A percentile compares a stretch with the other conserved stretches of the same genome.
These are phyloP conservation scores for Plicaturopsis crispa DNA, from an alignment of 768 basidiomycete genomes.

Conservation along the genomic window DNA sequence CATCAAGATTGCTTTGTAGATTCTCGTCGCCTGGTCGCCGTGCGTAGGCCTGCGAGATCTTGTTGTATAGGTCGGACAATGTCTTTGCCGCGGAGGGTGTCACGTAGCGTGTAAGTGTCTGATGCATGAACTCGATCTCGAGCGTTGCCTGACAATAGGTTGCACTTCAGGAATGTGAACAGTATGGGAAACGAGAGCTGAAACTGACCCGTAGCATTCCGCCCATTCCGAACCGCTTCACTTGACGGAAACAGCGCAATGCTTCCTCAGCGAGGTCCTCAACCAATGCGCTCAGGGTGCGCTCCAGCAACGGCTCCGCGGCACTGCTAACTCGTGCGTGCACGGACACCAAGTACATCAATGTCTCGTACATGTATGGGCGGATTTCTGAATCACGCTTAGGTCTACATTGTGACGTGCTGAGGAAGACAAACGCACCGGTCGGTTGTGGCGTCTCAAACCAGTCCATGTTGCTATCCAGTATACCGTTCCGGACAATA, in stretches of 20 bases:
- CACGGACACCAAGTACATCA: conserved; percentile 84
- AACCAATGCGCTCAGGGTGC: conserved; percentile 75
- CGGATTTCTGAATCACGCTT: conserved; percentile 61
- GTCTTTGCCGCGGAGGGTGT: conserved; percentile 73
- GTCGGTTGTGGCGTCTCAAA: conserved; percentile 88
- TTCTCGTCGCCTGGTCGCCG: conserved; percentile 81
- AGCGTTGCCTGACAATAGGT: conserved; percentile 71
- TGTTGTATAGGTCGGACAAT: conserved; percentile 88
- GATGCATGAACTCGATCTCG: conserved; percentile 98
- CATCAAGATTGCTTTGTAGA: conserved; percentile 80
- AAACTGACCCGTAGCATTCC: conserved; percentile 88
- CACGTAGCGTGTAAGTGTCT: conserved; percentile 86
- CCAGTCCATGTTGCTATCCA: conserved; percentile 85
- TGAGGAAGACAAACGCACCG: conserved; percentile 38
- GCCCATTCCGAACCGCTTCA: conserved; percentile 93
- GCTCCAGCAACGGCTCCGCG: conserved; percentile 72
- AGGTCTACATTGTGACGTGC: conserved; percentile 7
- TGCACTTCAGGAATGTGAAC: conserved; percentile 5
- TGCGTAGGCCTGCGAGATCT: conserved; percentile 89
- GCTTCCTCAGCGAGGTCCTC: conserved; percentile 81
- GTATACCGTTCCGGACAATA: conserved; percentile 73
- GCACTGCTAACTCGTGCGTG: conserved; percentile 86
- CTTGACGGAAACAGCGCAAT: conserved; percentile 77
- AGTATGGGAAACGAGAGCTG: not conserved
- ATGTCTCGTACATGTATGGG: conserved; percentile 84